Conservation (phyloP, 2,329 filamentous ascomycete species). For the Microdochium trichocladiopsis region DNA sequence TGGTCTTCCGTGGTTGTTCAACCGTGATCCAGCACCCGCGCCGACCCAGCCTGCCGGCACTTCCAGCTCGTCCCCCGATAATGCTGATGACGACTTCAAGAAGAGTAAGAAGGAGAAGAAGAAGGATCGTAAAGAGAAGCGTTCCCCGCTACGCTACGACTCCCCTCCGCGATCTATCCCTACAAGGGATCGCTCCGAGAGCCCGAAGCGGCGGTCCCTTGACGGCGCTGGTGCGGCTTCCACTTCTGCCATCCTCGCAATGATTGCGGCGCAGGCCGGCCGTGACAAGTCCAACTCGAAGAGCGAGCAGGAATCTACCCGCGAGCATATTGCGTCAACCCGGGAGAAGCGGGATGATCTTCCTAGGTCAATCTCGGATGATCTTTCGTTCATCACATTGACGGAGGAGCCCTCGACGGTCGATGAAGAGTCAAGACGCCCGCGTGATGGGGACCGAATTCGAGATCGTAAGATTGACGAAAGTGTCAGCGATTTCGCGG, state of each 20-base stretch:
- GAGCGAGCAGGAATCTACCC: not conserved
- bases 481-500: not conserved
- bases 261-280: not conserved
- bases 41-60: too few species aligned
- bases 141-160: constrained; percentile 2
- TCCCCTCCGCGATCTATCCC: constrained; percentile 1
- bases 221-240: not conserved
- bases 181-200: not conserved
- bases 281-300: not conserved
- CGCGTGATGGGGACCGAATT: not conserved
- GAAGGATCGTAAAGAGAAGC: not conserved
- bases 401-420: not conserved
- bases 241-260: not conserved
- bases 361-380: not conserved
- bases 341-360: not conserved
- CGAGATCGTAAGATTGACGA: not conserved
- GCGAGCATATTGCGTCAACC: not conserved
- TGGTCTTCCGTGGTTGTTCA: too few species aligned
- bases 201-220: not conserved
- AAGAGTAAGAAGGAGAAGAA: constrained; percentile 2
- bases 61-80: not conserved
- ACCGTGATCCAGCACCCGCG: too few species aligned
- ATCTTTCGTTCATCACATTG: not conserved
- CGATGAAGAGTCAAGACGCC: constrained; percentile 18
- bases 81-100: constrained; percentile 2